These are phyloP conservation scores for Hygrophorus pudorinus DNA, from an alignment of 768 basidiomycete genomes.

Conservation along the genomic window DNA sequence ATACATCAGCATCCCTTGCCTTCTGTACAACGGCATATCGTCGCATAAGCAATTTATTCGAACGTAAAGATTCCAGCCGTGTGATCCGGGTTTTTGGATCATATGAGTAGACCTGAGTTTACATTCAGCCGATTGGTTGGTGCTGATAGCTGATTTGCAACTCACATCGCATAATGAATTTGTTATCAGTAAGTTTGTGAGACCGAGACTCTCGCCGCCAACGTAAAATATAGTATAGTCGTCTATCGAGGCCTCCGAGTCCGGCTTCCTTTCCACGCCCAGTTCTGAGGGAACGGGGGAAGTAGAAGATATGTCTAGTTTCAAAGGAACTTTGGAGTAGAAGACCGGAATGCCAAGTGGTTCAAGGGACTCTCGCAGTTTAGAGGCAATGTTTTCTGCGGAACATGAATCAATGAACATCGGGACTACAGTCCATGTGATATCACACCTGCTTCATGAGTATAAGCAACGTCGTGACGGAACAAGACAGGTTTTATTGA, in stretches of 20 bases:
- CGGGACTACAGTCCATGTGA: not conserved
- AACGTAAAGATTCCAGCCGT: conserved; percentile 50
- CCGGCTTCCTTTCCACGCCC: not conserved
- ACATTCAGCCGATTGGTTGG: not conserved
- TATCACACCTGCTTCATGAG: conserved; percentile 50
- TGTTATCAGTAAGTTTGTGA: conserved; percentile 83
- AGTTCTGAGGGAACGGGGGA: not conserved
- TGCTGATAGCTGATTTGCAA: not conserved
- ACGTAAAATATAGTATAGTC: conserved; percentile 39
- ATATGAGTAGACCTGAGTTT: conserved; percentile 65
- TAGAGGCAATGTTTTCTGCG: conserved; percentile 25
- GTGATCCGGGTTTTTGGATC: conserved; percentile 43
- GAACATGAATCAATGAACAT: not conserved
- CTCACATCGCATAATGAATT: conserved; percentile 56
- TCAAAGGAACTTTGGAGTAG: conserved; percentile 26
- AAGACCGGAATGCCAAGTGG: conserved; percentile 19
- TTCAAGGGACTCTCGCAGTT: conserved; percentile 19
- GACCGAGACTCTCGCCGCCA: conserved; percentile 67
- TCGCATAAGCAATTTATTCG: conserved; percentile 81
- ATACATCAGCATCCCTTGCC: conserved; percentile 86
- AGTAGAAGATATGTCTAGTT: conserved; percentile 9
- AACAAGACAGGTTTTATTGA: conserved; percentile 36
- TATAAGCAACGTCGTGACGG: conserved; percentile 70
- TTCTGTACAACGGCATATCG: conserved; percentile 82
- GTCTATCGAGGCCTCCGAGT: not conserved